phyloP scores from a whole-genome alignment of 106 monocot species.

The Alisma plantagoaquatica region DNA sequence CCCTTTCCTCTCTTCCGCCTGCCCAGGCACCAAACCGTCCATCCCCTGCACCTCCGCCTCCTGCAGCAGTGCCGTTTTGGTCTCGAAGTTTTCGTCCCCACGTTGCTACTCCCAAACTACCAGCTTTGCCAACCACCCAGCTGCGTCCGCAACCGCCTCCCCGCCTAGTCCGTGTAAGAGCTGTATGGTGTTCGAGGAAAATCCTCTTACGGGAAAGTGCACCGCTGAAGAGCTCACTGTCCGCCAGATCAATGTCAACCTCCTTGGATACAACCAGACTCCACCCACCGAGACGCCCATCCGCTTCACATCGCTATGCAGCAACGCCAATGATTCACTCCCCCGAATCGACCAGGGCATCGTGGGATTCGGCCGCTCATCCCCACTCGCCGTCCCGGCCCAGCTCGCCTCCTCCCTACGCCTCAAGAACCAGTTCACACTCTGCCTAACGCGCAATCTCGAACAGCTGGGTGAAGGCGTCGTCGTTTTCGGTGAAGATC shows the following conservation, averaged over 20 bases:
- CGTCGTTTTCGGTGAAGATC: slow-evolving; percentile 22
- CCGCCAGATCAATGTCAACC: slow-evolving; percentile 3
- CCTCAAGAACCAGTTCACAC: slow-evolving; percentile 17
- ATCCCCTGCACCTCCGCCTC: slow-evolving; percentile 8
- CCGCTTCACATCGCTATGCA: slow-evolving; percentile 14
- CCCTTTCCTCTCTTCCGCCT: slow-evolving; percentile 19
- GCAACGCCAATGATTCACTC: background rate
- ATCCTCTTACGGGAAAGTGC: slow-evolving; percentile 1
- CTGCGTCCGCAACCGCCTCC: slow-evolving; percentile 4
- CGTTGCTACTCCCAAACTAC: slow-evolving; percentile 6
- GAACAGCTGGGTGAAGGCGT: slow-evolving; percentile 10
- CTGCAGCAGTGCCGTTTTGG: too few relatives aligned
- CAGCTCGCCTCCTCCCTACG: slow-evolving; percentile 17
- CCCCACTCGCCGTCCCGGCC: slow-evolving; percentile 9
- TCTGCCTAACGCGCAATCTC: slow-evolving; percentile 23
- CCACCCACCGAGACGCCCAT: background rate
- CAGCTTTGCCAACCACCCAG: background rate
- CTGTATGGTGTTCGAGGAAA: too few relatives aligned
- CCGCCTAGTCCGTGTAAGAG: too few relatives aligned
- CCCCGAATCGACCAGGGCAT: too few relatives aligned
- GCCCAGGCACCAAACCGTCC: slow-evolving; percentile 8
- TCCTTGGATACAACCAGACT: slow-evolving; percentile 16
- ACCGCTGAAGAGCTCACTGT: slow-evolving; percentile 4
- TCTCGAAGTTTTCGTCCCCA: background rate
- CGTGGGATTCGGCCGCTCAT: slow-evolving; percentile 15